Evolutionary conservation across 2,329 filamentous ascomycete genomes (phyloP), one percentile per base, ranked within the genome.

Genomic region (Aspergillus pseudoviridinutans): DNA sequence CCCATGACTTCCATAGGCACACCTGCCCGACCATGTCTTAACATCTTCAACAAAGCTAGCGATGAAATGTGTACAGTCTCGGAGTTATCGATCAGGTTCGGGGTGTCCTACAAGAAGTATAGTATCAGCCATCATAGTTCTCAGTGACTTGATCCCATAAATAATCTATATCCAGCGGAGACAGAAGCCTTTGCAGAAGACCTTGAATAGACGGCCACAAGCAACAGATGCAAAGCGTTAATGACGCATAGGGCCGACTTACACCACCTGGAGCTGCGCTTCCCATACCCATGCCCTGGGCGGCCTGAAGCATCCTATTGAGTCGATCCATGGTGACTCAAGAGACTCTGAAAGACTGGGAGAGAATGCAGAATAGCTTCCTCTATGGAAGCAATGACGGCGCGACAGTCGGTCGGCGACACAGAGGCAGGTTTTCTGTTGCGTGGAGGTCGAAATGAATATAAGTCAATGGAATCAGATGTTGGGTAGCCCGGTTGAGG

Each of bases 1-100:
- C 94, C 94, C 94, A 99, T 99, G 75, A 99, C 94, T 82, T 99
- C 94, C 94, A 99, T 99, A 22, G 94, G 94, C 64, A 99, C 94
- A 80, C 94, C 94, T 44, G 94, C 94, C 66, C 94, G 89, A 64
- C 94, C 94, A 78, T 99, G 94, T 74, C 94, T 88, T 76, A 99
- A 84, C 94, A 99, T 99, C 84, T 99, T 99, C 68, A 99, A 83
- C 54, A 99, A 84, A 53, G 94, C 94, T 60, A 99, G 86, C 51
- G 94, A 99, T 53, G 94, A 99, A 70, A 99, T 99, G 80, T 99
- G 96, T 67, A 99, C 94, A 35, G 94, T 99, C 81, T 99, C 94
- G 69, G 93, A 96, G 80, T 99, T 99, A 76, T 99, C 94, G 76
- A 99, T 95, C 60, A 99, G 85, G 73, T 89, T 92, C 42, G 86